Evolutionary conservation across 169 alveolate genomes (phyloP).

Genomic region (Plasmodium reichenowi): DNA sequence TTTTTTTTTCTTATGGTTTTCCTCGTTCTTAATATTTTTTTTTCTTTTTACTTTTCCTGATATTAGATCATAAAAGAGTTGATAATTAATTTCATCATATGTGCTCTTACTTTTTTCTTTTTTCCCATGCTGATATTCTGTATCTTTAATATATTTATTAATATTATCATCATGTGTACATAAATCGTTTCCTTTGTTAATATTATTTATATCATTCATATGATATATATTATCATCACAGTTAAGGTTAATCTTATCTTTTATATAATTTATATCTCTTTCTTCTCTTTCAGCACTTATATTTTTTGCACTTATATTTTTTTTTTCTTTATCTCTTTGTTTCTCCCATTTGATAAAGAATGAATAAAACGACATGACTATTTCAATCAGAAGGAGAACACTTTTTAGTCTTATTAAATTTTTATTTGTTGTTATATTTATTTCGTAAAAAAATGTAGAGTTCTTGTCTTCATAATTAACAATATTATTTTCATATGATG

Average conservation of each 20-base stretch:
- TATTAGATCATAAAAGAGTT: conserved; percentile 29
- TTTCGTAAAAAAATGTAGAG: conserved; percentile 45
- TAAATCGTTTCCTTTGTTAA: too few species aligned
- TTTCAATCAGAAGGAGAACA: conserved; percentile 45
- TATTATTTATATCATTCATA: too few species aligned
- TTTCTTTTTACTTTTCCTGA: conserved; percentile 32
- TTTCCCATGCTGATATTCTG: background rate
- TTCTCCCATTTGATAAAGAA: conserved; percentile 26
- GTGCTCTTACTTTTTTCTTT: background rate
- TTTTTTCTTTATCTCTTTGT: conserved; percentile 14
- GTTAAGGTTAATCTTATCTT: too few species aligned
- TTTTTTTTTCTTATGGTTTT: background rate
- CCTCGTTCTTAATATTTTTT: background rate
- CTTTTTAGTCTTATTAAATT: conserved; percentile 54
- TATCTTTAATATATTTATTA: too few species aligned
- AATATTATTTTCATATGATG: too few species aligned
- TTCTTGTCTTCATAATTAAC: background rate
- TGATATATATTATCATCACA: too few species aligned
- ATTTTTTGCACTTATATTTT: background rate
- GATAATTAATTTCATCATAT: conserved; percentile 37
- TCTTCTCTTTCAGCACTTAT: too few species aligned
- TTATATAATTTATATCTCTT: too few species aligned
- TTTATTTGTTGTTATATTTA: conserved; percentile 62
- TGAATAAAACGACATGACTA: conserved; percentile 13
- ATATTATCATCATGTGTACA: too few species aligned